Evolutionary conservation across 192 early-diverging fungal species (phyloP), one percentile per base, ranked within the genome.

Genomic region (Podochytrium sp.): DNA sequence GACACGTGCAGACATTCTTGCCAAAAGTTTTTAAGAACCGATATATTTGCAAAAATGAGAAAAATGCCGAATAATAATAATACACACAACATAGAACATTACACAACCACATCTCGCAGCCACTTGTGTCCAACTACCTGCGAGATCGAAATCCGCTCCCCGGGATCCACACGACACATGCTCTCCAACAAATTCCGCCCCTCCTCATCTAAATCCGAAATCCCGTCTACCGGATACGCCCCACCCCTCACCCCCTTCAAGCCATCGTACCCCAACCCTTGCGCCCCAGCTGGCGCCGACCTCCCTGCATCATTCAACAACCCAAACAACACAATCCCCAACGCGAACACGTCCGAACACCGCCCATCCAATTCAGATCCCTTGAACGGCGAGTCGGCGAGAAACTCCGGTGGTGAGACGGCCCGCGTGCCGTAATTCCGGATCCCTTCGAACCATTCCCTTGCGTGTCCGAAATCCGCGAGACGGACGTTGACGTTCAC

Each of bases 401-500:
- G 32, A 27, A 71, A 71, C 32, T 71, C 69, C 27, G 49, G 49
- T 34, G 76, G 41, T 3, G 70, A 23, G 16, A 57, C 38, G 7
- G 20, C 43, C 32, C 20, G 4, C 3, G 69, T 71, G 3, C 69
- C 63, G 47, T 65, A 65, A 39, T 29, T 14, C 41, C 77, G 3
- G 66, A 65, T 37, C 74, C 57, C 12, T 3, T 33, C 59, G 25
- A n/a, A 23, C 7, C 18, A 23, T 6, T 57, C 39, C 29, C 29
- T 37, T 14, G 74, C 32, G 42, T 75, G 74, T 25, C 74, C 74
- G 51, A 66, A 75, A 67, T 75, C 74, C 18, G 63, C 62, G 25
- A 75, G 50, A 6, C 10, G 29, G 38, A 67, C 39, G 27, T 14
- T 7, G 10, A 55, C 23, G 27, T 67, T 29, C 32, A n/a, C 5